Base-by-base conservation (phyloP, 106 monocot species). In the Dioscorea alata region DNA sequence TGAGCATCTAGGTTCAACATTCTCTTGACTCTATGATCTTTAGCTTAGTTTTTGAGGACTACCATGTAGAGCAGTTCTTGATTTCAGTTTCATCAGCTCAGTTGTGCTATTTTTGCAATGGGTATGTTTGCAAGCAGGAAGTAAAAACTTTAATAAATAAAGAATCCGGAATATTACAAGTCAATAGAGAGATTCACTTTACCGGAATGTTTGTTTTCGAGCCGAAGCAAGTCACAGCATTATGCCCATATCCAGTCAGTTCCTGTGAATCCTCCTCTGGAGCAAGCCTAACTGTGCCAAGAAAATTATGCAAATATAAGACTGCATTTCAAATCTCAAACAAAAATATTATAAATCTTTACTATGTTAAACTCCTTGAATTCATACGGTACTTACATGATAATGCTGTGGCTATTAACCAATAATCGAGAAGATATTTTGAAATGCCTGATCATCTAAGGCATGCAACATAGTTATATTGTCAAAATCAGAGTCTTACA, bases 201-300 rank as follows among this genome's bases (percentile, higher is more conserved):
- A 99, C 97, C 83, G 97, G 92, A 42, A 99, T 99, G 66, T 92
- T 63, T 71, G 89, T 90, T 70, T 80, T 57, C 97, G 87, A 85
- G 64, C 93, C 93, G 65, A 99, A 71, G 74, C 97, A 99, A 50
- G 97, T 99, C 18, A 99, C 97, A 48, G 84, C 97, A 83, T 99
- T 99, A 63, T 99, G 97, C 50, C 81, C 85, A 71, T 83, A 99
- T 28, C 92, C 97, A 64, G 97, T 99, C 59, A 99, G 79, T 54
- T 80, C 74, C 8, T 72, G 32, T 20, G 97, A 99, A 49, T 90
- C 92, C 75, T 90, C 92, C 77, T 99, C 97, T 65, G 97, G 90
- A 61, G 97, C 97, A 50, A 99, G 85, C 71, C 97, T 99, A 81
- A 99, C 92, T 99, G 72, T 31, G 65, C 49, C 69, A 79, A 77